These are phyloP conservation scores for Priceomyces haplophilus DNA, from an alignment of 805 yeast species.

Conservation along the genomic window DNA sequence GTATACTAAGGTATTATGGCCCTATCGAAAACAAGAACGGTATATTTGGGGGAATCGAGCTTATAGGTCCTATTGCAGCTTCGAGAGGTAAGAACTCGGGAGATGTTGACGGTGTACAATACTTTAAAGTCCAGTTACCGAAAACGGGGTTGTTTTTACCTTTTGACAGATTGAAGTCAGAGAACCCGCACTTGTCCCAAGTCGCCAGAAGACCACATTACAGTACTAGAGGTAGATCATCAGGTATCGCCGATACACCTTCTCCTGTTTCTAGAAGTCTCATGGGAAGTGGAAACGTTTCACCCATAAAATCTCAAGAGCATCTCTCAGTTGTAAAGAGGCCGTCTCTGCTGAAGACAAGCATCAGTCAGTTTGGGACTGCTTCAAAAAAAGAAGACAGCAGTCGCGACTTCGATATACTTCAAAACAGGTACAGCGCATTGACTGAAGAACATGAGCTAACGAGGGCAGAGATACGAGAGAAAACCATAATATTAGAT, in stretches of 20 bases:
- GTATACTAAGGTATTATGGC: constrained; percentile 69
- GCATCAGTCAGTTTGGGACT: background rate
- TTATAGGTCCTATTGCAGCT: constrained; percentile 57
- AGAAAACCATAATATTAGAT: constrained; percentile 43
- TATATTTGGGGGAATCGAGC: constrained; percentile 81
- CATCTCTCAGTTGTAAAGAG: background rate
- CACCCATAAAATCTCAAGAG: background rate
- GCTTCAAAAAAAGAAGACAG: constrained; percentile 1
- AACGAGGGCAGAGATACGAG: constrained; percentile 31
- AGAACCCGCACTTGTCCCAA: constrained; percentile 27
- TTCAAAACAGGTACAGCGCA: constrained; percentile 10
- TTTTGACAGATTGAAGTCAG: constrained; percentile 41
- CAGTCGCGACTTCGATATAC: constrained; percentile 19
- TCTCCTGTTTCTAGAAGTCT: constrained; percentile 7
- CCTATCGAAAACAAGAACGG: constrained; percentile 69
- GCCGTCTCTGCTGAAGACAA: background rate
- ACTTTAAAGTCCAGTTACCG: constrained; percentile 63
- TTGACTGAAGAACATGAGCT: constrained; percentile 22
- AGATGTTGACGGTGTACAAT: constrained; percentile 64
- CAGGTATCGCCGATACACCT: constrained; percentile 2
- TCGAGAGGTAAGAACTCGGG: constrained; percentile 83
- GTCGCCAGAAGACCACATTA: background rate
- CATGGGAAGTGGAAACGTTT: background rate
- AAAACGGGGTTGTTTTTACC: constrained; percentile 76
- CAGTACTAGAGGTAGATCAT: background rate